Evolutionary conservation across 2,329 filamentous ascomycete genomes (phyloP), one percentile per base, ranked within the genome.

Genomic region (Fusarium sp.): DNA sequence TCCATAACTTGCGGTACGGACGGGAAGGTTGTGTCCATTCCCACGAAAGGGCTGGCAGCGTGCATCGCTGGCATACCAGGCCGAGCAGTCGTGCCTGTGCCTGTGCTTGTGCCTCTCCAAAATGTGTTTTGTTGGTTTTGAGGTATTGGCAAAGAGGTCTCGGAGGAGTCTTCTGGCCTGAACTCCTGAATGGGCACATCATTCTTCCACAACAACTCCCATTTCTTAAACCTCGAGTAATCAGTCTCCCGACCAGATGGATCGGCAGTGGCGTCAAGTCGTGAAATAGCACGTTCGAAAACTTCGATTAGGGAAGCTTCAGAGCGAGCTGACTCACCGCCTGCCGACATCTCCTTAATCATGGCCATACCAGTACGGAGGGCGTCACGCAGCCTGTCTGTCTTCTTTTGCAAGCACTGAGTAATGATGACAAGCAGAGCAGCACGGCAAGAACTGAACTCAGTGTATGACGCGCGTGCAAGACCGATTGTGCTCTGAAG

Each of bases 361-460:
- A 86, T 79, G 8, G 79, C 79, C 72, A 86, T 81, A 9, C 84
- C 84, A 39, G 84, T 82, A n/a, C 83, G 77, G 5, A 86, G 76
- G 10, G 81, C 80, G 40, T 83, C 81, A 26, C 82, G 81, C 14
- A 85, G 79, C 33, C 76, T 71, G 52, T 81, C 79, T 13, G 79
- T 80, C 44, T 77, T 78, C 58, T 76, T 76, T 40, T 78, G 78
- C 38, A 81, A 72, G 44, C 79, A 81, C 48, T 81, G 79, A 3
- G 79, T 80, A 33, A 80, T 79, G 45, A 81, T 77, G 28, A 87
- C 85, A 4, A 87, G 78, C 7, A 87, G 76, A 10, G 86, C 85
- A 11, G 85, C 85, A 42, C 86, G 84, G 51, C 85, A 87, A 5
- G 85, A 84, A 71, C 84, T 86, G 71, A 87, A 87, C 66, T 88